Base-by-base conservation (phyloP, 768 basidiomycete species). In the Rhodotorula babjevae region DNA sequence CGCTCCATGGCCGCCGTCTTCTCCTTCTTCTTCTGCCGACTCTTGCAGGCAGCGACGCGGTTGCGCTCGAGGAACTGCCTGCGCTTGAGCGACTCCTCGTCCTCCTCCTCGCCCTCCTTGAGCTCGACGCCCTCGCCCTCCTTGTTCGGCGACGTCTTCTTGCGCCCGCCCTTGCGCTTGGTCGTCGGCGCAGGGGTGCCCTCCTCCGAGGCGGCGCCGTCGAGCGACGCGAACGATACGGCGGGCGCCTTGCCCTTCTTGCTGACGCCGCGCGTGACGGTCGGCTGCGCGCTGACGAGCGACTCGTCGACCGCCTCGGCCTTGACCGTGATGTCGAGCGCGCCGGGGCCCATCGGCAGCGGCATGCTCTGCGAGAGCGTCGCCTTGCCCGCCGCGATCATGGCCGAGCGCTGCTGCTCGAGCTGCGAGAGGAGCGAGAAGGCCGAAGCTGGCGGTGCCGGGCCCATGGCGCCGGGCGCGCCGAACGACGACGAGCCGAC, bases 11-110 rank as follows among this genome's bases (percentile, higher is more conserved):
- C 56, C 27, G 61, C 61, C 14, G 71, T 61, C 64, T 65, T 68
- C 57, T 75, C 74, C 72, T 77, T 77, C 74, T 77, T 77, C 77
- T 77, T 77, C 65, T 69, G 63, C 33, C 77, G 63, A 31, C 68
- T 71, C 69, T 77, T 77, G 74, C 71, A 73, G 29, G 77, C 77
- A 16, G 77, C 77, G 42, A 77, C 19, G 25, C 77, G 57, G 63
- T 77, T 77, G 19, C 77, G 66, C 65, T 77, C 77, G 53, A 77
- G 67, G 50, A 75, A 73, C 59, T 73, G 62, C 55, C 67, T 68
- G 11, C 74, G 63, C 53, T 72, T 70, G 44, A 58, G 36, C 55
- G 63, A 59, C 25, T 71, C 72, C 25, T 75, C 74, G 46, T 66
- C 69, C 10, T 36, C 71, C 19, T 68, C 72, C 40, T 68, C 74